These are phyloP conservation scores for Nemania diffusa DNA, from an alignment of 2,329 filamentous ascomycete genomes.

Conservation along the genomic window DNA sequence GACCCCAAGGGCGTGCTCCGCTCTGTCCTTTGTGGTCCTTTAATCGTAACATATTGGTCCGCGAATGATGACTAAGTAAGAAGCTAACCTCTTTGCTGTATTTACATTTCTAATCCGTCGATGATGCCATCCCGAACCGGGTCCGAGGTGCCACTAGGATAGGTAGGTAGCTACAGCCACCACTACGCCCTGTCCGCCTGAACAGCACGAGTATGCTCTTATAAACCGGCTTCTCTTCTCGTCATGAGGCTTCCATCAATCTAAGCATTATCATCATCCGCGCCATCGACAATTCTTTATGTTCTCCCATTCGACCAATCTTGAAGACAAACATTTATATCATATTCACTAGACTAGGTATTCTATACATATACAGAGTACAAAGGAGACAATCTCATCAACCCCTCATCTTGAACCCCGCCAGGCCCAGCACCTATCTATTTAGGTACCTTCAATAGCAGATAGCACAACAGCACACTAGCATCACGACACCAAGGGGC, in stretches of 20 bases:
- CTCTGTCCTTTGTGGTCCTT: too few relatives aligned
- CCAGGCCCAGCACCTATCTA: background rate
- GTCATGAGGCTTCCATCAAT: background rate
- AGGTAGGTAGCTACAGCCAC: constrained; percentile 5
- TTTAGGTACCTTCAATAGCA: background rate
- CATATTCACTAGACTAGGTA: background rate
- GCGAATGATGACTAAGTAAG: too few relatives aligned
- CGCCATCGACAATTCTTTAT: background rate
- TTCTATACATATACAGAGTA: background rate
- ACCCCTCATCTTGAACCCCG: constrained; percentile 25
- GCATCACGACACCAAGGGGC: background rate
- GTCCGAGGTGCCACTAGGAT: background rate
- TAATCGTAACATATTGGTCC: too few relatives aligned
- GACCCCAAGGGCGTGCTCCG: background rate
- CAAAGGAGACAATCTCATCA: background rate
- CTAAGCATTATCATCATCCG: background rate
- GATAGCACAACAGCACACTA: background rate
- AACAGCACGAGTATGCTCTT: background rate
- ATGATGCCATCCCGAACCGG: constrained; percentile 30
- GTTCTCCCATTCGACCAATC: background rate
- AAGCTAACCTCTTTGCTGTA: background rate
- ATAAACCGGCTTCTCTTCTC: constrained; percentile 16
- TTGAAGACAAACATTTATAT: background rate
- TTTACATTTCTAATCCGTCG: constrained; percentile 28
- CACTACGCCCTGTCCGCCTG: constrained; percentile 7